Percentiles rank a stretch among this genome's conserved stretches.
These are phyloP conservation scores for Pinus tabuliformis DNA, from an alignment of 75 land plant species.

Conservation along the genomic window DNA sequence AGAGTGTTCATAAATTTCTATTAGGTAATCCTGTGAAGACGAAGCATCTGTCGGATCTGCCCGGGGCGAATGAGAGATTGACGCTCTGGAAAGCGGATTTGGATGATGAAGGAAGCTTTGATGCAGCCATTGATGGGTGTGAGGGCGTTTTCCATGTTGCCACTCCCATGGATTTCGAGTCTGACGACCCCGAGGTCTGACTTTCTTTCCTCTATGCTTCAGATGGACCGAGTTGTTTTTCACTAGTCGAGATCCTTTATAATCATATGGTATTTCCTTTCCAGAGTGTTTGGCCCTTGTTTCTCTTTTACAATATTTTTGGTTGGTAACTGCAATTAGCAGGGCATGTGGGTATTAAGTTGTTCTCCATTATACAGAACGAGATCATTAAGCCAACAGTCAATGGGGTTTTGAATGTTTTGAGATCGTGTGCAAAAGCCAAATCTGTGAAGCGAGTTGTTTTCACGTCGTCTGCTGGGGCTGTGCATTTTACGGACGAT, in stretches of 20 bases:
- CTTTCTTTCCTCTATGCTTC: neutral
- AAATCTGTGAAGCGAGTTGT: constrained; percentile 61
- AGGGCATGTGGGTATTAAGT: too few species aligned
- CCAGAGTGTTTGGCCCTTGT: too few species aligned
- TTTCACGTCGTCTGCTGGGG: constrained; percentile 70
- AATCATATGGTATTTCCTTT: too few species aligned
- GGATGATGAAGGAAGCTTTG: constrained; percentile 17
- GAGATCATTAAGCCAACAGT: constrained; percentile 66
- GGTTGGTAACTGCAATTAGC: too few species aligned
- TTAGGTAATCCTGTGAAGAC: constrained; percentile 14
- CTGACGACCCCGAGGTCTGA: constrained; percentile 17
- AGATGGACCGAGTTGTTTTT: too few species aligned
- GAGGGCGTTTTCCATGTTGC: constrained; percentile 17
- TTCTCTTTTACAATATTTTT: too few species aligned
- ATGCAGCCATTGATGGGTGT: constrained; percentile 15
- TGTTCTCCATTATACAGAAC: constrained; percentile 23
- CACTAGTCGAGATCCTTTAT: too few species aligned
- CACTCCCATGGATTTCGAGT: constrained; percentile 14
- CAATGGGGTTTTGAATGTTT: constrained; percentile 58
- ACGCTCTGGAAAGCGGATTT: constrained; percentile 18
- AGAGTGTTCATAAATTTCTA: too few species aligned
- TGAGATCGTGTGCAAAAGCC: constrained; percentile 60
- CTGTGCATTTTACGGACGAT: constrained; percentile 36
- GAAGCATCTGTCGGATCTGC: constrained; percentile 18
- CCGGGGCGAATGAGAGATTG: constrained; percentile 18